Conservation (phyloP, 192 early-diverging fungal species). For the Podila epigama region DNA sequence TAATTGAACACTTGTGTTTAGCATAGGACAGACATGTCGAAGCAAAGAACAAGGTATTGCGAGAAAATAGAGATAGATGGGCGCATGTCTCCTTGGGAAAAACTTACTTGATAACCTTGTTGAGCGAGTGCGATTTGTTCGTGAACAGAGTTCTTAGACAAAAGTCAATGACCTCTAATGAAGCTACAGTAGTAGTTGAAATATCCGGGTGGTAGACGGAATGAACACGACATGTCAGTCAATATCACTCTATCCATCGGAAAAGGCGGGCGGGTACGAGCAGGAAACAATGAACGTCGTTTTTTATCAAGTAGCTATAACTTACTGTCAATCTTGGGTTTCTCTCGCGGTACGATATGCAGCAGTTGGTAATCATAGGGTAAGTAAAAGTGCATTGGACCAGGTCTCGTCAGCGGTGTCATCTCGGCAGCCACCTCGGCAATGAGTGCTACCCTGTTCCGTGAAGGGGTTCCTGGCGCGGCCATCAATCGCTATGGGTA, state of each 20-base stretch:
- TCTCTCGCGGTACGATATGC: slow-evolving; percentile 20
- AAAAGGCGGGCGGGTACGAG: neutral
- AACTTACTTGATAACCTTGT: slow-evolving; percentile 38
- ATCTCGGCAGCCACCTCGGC: slow-evolving; percentile 40
- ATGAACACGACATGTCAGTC: no score
- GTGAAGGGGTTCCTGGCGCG: slow-evolving; percentile 11
- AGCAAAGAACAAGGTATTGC: no score
- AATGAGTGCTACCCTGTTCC: slow-evolving; percentile 12
- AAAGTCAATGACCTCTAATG: slow-evolving; percentile 31
- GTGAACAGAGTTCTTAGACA: slow-evolving; percentile 37
- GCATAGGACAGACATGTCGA: no score
- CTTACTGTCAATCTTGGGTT: slow-evolving; percentile 35
- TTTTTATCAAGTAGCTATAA: no score
- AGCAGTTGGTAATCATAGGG: slow-evolving; percentile 38
- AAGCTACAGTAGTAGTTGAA: slow-evolving; percentile 5
- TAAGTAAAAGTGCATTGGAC: slow-evolving; percentile 4
- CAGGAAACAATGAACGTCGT: no score
- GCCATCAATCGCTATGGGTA: slow-evolving; percentile 13
- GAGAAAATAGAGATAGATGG: no score
- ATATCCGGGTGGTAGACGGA: no score
- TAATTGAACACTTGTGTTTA: no score
- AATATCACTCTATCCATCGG: no score
- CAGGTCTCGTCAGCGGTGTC: slow-evolving; percentile 10
- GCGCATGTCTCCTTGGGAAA: no score
- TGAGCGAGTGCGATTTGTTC: slow-evolving; percentile 31